Evolutionary conservation across 2,329 filamentous ascomycete genomes (phyloP), one percentile per base, ranked within the genome.

Genomic region (Aureobasidium vineae): DNA sequence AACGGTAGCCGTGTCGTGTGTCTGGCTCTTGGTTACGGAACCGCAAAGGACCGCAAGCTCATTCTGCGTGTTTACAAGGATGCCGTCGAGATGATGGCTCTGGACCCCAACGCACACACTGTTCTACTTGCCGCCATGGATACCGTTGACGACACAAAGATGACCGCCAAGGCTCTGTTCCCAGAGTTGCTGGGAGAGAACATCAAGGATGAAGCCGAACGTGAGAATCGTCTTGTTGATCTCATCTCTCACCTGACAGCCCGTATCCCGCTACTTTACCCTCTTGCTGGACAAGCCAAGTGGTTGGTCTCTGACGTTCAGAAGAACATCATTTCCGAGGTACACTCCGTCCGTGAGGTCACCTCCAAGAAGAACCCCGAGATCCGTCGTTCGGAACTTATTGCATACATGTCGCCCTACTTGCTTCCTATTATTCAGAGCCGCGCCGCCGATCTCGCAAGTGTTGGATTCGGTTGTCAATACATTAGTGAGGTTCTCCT

Each of bases 281-380:
- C 92, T 6, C 90, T 97, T 68, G 89, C 90, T 1, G 81, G 83
- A 38, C 79, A 82, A 52, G 79, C 82, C 5, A 87, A 86, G 72
- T 88, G 85, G 83, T 80, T 89, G 67, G 84, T 91, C 66, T 83
- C 85, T 19, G 78, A 82, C 13, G 89, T 92, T 69, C 79, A 91
- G 41, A 85, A 89, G 65, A 68, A 71, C 11, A 78, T 95, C 16
- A 81, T 99, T 5, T 82, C 86, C 66, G 90, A 97, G 76, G 80
- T 97, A 28, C 89, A 91, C 73, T 85, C 87, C 65, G 89, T 96
- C 69, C 88, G 95, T 64, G 86, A 88, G 71, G 88, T 85, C 16
- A 98, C 93, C 1, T 96, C 91, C 70, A 99, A 98, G 81, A 99
- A 99, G 79, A 92, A 97, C 66, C 83, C 91, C 0, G 88, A 89